These are phyloP conservation scores for Jatropha multifida DNA, from an alignment of 441 rosid species.

Conservation along the genomic window DNA sequence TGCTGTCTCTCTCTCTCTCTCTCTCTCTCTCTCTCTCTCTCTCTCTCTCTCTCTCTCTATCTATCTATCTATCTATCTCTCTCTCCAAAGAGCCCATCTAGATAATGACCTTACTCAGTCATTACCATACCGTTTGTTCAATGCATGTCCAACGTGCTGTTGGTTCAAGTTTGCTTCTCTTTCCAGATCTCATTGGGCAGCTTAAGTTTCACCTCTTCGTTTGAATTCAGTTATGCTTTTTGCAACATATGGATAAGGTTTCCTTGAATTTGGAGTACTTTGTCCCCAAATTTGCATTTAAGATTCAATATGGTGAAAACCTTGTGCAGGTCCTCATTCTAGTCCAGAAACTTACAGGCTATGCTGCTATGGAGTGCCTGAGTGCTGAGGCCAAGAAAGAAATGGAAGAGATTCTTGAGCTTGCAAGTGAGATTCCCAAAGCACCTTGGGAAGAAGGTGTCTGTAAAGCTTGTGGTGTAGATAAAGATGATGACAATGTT, in stretches of 20 bases:
- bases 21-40: background rate
- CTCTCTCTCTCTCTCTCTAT: background rate
- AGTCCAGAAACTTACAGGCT: slow-evolving; percentile 35
- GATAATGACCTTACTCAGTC: background rate
- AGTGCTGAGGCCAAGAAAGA: slow-evolving; percentile 46
- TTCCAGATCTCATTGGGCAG: background rate
- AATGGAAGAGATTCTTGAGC: slow-evolving; percentile 40
- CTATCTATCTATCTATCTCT: background rate
- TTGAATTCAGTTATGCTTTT: background rate
- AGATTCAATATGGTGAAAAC: slow-evolving; percentile 17
- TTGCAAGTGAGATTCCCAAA: slow-evolving; percentile 40
- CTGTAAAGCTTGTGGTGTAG: slow-evolving; percentile 59
- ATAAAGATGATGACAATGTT: slow-evolving; percentile 58
- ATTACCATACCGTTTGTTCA: slow-evolving; percentile 2
- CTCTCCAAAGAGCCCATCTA: background rate
- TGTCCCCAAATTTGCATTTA: background rate
- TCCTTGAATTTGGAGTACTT: background rate
- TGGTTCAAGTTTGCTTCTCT: background rate
- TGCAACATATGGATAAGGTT: background rate
- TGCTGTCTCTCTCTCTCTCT: background rate
- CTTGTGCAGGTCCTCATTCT: slow-evolving; percentile 50
- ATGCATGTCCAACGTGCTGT: background rate
- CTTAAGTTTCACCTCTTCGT: background rate
- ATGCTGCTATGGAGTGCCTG: slow-evolving; percentile 30
- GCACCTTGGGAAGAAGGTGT: slow-evolving; percentile 67